A percentile compares a stretch with the other conserved stretches of the same genome.
phyloP scores from a whole-genome alignment of 1,284 basidiomycete species.

The Anthracocystis panici-leucophaei region DNA sequence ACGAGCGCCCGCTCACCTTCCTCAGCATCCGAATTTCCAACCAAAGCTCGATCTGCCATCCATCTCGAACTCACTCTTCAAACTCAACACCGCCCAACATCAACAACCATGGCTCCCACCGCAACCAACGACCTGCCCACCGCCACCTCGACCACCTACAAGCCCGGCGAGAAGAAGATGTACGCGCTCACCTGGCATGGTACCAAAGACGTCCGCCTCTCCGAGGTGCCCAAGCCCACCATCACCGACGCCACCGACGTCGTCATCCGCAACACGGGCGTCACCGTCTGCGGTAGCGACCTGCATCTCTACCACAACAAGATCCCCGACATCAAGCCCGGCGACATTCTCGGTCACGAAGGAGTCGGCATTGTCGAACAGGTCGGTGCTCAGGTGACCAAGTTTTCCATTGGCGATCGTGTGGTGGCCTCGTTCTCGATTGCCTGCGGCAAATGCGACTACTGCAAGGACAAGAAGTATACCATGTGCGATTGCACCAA shows the following conservation, averaged over 20 bases:
- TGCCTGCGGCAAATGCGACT: conserved; percentile 80
- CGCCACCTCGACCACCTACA: conserved; percentile 30
- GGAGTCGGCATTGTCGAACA: conserved; percentile 60
- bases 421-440: conserved; percentile 79
- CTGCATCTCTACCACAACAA: conserved; percentile 62
- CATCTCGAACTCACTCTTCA: too few relatives aligned
- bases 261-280: conserved; percentile 78
- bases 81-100: too few relatives aligned
- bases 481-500: conserved; percentile 81
- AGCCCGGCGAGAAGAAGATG: conserved; percentile 39
- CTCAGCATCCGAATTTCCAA: too few relatives aligned
- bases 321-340: conserved; percentile 78
- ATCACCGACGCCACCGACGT: conserved; percentile 78
- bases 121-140: conserved; percentile 21
- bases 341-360: conserved; percentile 73
- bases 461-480: conserved; percentile 79
- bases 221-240: conserved; percentile 74
- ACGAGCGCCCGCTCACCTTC: neutral
- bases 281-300: conserved; percentile 76
- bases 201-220: conserved; percentile 71
- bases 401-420: conserved; percentile 57
- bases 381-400: conserved; percentile 51
- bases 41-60: too few relatives aligned
- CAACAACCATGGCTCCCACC: neutral
- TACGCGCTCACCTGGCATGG: conserved; percentile 80